Base-by-base conservation (phyloP, 495 filamentous ascomycete genomes). In the Xylaria flabelliformis region DNA sequence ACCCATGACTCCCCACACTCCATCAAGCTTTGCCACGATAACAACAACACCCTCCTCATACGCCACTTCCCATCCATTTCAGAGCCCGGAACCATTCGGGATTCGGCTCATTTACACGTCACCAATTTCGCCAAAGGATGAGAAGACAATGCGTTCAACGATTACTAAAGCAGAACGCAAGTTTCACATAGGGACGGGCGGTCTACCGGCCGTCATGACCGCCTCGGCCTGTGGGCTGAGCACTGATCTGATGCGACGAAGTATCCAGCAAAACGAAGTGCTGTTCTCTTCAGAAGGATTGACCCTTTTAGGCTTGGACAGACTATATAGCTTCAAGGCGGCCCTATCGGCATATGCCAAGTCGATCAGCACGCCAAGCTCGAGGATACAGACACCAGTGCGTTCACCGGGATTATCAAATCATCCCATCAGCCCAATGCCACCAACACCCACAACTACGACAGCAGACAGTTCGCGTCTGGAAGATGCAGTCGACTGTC, bases 241-340 rank as follows among this genome's bases (percentile, higher is more conserved):
- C 0, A 77, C 73, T 26, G 85, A 92, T 71, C 83, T 94, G 3
- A 82, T 92, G 39, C 83, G 88, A 44, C 87, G 90, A 63, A 93
- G 91, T 10, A 84, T 92, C 34, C 75, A 84, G 55, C 91, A 93
- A 75, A 91, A 93, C 74, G 89, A 92, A 63, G 82, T 91, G 41
- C 81, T 93, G 67, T 93, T 91, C 83, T 86, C 88, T 36, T 88
- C 90, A n/a, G 90, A 91, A 59, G 90, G 89, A 46, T 81, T 94
- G 41, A 91, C 88, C 0, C 79, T 93, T 41, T 80, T 93, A 0
- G 89, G 88, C 19, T 86, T 93, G 55, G 91, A 94, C 78, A 87
- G 90, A 69, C 83, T 93, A 74, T 93, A 92, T 80, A 92, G 88
- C 55, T 90, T 94, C 82, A 92, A 92, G 75, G 85, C 87, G 42